Conservation (phyloP, 768 basidiomycete genomes). For the Naganishia vaughanmartiniae region DNA sequence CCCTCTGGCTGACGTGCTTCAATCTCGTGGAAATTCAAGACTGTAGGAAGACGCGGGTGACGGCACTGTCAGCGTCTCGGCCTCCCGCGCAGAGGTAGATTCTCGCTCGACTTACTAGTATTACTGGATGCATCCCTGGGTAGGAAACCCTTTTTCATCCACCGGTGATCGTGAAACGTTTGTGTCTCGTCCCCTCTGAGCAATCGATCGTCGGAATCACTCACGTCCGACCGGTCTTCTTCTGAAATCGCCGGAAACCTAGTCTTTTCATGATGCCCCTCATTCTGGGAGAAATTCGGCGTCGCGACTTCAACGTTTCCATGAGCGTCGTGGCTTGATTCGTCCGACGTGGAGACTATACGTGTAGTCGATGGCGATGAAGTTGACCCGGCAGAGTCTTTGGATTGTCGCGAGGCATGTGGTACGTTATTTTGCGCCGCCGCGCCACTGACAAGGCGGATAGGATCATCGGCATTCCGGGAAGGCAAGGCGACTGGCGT, state of each 20-base stretch:
- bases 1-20: neutral
- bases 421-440: neutral
- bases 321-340: constrained; percentile 10
- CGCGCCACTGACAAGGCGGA: neutral
- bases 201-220: neutral
- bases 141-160: constrained; percentile 7
- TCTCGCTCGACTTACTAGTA: constrained; percentile 6
- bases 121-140: constrained; percentile 8
- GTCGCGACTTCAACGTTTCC: constrained; percentile 4
- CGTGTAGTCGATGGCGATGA: neutral
- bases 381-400: neutral
- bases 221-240: constrained; percentile 6
- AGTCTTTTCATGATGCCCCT: neutral
- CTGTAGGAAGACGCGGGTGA: neutral
- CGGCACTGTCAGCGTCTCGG: neutral
- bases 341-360: constrained; percentile 8
- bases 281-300: constrained; percentile 12
- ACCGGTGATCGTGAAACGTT: constrained; percentile 1
- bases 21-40: constrained; percentile 1
- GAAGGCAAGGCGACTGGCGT: constrained; percentile 12
- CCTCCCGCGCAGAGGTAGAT: neutral
- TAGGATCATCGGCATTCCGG: neutral
- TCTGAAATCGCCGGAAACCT: constrained; percentile 15
- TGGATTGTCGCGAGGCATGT: neutral
- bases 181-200: neutral